Conservation (phyloP, 116 monocot species). For the Zostera marina region DNA sequence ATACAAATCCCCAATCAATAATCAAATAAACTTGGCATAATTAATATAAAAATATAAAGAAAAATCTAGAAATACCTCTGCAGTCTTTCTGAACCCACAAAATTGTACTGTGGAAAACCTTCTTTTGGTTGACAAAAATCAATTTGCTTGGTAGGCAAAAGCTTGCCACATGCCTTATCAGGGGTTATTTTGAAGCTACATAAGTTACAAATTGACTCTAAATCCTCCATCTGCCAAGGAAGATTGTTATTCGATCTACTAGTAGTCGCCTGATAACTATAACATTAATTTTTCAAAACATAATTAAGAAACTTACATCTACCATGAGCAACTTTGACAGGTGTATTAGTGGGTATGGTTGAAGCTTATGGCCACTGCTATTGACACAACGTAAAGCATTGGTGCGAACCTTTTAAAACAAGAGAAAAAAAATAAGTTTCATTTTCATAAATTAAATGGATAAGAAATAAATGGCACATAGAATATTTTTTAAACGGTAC, state of each 20-base stretch:
- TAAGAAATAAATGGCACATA: not conserved
- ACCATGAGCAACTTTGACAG: slow-evolving; percentile 50
- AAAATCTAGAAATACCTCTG: slow-evolving; percentile 4
- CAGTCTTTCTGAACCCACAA: slow-evolving; percentile 8
- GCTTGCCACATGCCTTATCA: slow-evolving; percentile 23
- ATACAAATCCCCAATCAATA: not conserved
- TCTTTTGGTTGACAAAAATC: slow-evolving; percentile 22
- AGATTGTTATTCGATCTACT: not conserved
- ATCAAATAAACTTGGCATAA: not conserved
- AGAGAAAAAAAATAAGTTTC: not conserved
- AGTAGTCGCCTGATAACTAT: not conserved
- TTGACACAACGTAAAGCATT: slow-evolving; percentile 53
- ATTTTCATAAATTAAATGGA: not conserved
- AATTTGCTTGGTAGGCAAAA: slow-evolving; percentile 35
- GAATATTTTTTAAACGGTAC: too few species aligned
- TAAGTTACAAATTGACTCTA: slow-evolving; percentile 29
- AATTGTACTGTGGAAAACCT: slow-evolving; percentile 10
- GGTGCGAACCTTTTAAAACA: slow-evolving; percentile 46
- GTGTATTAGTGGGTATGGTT: slow-evolving; percentile 57
- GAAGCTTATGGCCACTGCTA: slow-evolving; percentile 69
- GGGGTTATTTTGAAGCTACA: slow-evolving; percentile 33
- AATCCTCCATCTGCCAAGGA: slow-evolving; percentile 24
- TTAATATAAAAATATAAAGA: not conserved
- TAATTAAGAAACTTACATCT: slow-evolving; percentile 21
- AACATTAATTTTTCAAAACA: not conserved